phyloP scores from a whole-genome alignment of 371 early-diverging fungal genomes.

The Chytridium lagenaria region DNA sequence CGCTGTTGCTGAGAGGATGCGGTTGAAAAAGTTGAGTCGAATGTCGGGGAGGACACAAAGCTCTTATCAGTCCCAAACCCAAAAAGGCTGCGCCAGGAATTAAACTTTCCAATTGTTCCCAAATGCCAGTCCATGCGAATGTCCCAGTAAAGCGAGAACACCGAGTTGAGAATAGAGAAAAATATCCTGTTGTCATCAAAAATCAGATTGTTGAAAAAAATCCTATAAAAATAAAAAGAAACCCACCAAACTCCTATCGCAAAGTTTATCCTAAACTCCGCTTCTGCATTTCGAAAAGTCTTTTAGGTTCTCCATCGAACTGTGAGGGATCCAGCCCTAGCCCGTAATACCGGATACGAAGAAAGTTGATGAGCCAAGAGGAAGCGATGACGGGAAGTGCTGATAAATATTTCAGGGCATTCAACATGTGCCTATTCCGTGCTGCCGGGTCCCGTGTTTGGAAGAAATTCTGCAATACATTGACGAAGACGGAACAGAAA shows the following conservation, averaged over 20 bases:
- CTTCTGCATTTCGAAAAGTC: constrained; percentile 19
- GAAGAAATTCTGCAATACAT: constrained; percentile 75
- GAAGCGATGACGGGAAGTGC: constrained; percentile 81
- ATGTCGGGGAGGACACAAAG: not conserved
- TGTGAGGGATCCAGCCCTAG: constrained; percentile 6
- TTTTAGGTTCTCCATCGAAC: not conserved
- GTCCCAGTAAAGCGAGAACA: constrained; percentile 96
- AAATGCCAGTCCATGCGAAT: constrained; percentile 90
- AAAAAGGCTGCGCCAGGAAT: not conserved
- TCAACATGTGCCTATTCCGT: constrained; percentile 74
- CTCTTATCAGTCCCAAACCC: not conserved
- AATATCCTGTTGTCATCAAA: constrained; percentile 68
- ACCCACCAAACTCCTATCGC: constrained; percentile 46
- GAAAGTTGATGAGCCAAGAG: constrained; percentile 48
- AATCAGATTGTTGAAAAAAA: not conserved
- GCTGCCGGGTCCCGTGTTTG: constrained; percentile 38
- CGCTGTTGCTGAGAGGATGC: constrained; percentile 13
- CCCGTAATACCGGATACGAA: constrained; percentile 28
- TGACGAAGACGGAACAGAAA: constrained; percentile 87
- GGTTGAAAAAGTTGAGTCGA: not conserved
- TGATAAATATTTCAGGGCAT: constrained; percentile 85
- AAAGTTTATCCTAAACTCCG: constrained; percentile 34
- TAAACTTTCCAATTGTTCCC: constrained; percentile 35
- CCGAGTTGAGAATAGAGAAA: constrained; percentile 81
- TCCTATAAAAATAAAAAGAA: not conserved